A percentile compares a stretch with the other conserved stretches of the same genome.
Conservation (phyloP, 345 rosid species). For the Firmiana major region DNA sequence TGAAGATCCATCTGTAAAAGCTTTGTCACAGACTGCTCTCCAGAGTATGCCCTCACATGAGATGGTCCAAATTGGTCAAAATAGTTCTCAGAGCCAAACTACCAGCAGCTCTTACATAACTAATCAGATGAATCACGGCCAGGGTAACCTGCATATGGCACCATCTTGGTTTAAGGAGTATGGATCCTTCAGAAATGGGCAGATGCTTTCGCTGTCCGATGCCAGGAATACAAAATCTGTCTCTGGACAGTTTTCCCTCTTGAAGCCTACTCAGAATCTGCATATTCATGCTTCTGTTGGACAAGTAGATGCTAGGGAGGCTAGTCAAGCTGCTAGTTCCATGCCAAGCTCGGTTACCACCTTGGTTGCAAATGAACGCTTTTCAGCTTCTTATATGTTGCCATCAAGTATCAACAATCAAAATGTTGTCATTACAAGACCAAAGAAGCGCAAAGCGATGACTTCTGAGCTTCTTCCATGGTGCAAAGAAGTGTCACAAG, state of each 20-base stretch:
- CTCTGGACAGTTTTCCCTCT: constrained; percentile 13
- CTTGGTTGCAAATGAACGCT: constrained; percentile 14
- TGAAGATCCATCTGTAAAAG: constrained; percentile 22
- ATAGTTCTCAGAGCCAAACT: constrained; percentile 24
- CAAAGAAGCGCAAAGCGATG: constrained; percentile 51
- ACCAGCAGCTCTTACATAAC: constrained; percentile 16
- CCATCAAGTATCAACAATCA: constrained; percentile 17
- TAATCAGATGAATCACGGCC: constrained; percentile 21
- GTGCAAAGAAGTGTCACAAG: constrained; percentile 45
- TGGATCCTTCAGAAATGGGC: constrained; percentile 44
- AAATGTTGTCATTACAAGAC: constrained; percentile 22
- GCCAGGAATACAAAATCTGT: constrained; percentile 17
- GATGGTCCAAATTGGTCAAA: constrained; percentile 20
- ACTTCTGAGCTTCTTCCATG: constrained; percentile 42
- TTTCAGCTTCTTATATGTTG: constrained; percentile 13
- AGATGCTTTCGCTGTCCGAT: constrained; percentile 27
- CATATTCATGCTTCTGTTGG: constrained; percentile 5
- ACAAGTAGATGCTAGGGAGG: constrained; percentile 7
- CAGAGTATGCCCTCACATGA: constrained; percentile 22
- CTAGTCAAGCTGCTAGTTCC: constrained; percentile 18
- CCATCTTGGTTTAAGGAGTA: constrained; percentile 38
- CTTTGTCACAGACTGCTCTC: constrained; percentile 22
- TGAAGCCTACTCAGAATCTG: constrained; percentile 21
- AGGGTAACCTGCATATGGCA: constrained; percentile 20
- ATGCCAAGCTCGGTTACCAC: constrained; percentile 7